Conservation (phyloP, 2,329 filamentous ascomycete genomes). For the Hymenoscyphus salicellus region DNA sequence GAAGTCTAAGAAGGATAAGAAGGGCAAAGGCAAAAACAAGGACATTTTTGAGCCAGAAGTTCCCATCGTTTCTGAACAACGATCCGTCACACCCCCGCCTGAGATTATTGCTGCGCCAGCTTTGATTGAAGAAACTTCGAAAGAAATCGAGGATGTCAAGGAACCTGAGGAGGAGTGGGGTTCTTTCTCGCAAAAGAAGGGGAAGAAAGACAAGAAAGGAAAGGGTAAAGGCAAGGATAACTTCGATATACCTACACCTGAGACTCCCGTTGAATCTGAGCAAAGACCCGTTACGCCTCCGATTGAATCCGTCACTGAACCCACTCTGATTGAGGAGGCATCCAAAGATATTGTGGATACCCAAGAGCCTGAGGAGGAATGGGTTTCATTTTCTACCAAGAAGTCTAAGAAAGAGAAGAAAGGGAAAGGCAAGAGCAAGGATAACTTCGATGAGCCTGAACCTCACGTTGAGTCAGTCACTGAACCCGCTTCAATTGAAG, state of each 20-base stretch:
- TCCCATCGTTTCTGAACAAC: not conserved
- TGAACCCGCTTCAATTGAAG: constrained; percentile 3
- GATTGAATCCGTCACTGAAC: not conserved
- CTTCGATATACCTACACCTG: no score
- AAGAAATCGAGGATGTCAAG: not conserved
- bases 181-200: constrained; percentile 1
- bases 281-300: no score
- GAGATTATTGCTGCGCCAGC: not conserved
- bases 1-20: constrained; percentile 38
- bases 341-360: not conserved
- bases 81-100: not conserved
- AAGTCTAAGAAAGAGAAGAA: constrained; percentile 35
- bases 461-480: not conserved
- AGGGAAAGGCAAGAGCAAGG: not conserved
- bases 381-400: constrained; percentile 8
- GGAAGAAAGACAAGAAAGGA: constrained; percentile 8
- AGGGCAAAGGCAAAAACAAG: constrained; percentile 12
- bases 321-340: not conserved
- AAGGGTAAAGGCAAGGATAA: not conserved
- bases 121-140: not conserved
- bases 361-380: constrained; percentile 5
- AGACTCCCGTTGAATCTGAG: no score
- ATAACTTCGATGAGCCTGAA: no score
- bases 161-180: not conserved
- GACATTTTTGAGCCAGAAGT: not conserved